These are phyloP conservation scores for Penicillium egyptiacum DNA, from an alignment of 495 filamentous ascomycete species.

Conservation along the genomic window DNA sequence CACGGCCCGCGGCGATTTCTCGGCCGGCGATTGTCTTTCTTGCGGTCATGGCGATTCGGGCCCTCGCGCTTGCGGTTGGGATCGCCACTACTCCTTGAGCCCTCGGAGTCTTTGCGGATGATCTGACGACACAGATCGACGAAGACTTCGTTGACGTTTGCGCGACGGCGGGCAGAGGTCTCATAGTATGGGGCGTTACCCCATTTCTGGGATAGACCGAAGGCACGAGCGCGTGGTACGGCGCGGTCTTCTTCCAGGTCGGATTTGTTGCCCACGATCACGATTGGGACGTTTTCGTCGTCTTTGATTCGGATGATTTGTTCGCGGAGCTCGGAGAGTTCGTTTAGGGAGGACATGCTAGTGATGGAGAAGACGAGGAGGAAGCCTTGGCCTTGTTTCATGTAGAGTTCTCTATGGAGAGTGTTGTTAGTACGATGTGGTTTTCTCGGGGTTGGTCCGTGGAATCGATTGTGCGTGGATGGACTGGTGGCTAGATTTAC, in stretches of 20 bases:
- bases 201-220: conserved; percentile 86
- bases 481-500: conserved; percentile 40
- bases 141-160: conserved; percentile 96
- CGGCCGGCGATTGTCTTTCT: conserved; percentile 31
- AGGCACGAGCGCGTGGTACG: conserved; percentile 79
- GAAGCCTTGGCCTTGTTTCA: conserved; percentile 96
- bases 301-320: conserved; percentile 98
- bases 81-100: conserved; percentile 45
- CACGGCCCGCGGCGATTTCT: conserved; percentile 39
- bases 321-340: conserved; percentile 85
- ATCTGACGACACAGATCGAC: conserved; percentile 91
- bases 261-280: conserved; percentile 96
- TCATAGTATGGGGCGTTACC: conserved; percentile 93
- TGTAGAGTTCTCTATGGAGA: conserved; percentile 77
- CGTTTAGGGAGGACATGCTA: conserved; percentile 77
- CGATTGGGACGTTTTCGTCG: conserved; percentile 85
- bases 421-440: conserved; percentile 17
- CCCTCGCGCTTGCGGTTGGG: conserved; percentile 40
- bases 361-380: conserved; percentile 97
- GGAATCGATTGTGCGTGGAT: not conserved
- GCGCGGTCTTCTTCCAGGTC: conserved; percentile 90
- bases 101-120: conserved; percentile 67
- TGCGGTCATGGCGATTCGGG: conserved; percentile 33
- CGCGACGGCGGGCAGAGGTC: conserved; percentile 76
- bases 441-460: conserved; percentile 12